Evolutionary conservation across 169 alveolate species (phyloP), one percentile per base, ranked within the genome.

Genomic region (Theileria sp.): DNA sequence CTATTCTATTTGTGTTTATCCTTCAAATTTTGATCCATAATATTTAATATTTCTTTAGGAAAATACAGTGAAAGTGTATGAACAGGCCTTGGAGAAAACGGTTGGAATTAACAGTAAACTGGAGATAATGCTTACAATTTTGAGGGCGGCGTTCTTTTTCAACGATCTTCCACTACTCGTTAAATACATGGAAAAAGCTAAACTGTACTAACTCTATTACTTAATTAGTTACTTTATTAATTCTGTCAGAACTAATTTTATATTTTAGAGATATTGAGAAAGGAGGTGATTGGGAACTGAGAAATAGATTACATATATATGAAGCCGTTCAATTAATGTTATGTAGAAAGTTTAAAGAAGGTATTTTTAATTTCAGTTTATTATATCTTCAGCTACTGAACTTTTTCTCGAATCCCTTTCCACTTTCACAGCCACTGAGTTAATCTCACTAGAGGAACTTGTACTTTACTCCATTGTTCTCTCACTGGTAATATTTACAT

Each of bases 221-320:
- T 73, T 58, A 62, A 87, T 21, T 87, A 32, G 69, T 28, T 30
- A 61, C 0, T 4, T 8, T 5, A 25, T 66, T 3, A 3, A 4
- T 25, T 25, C 34, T 2, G 4, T 19, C 21, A 19, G 25, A 78
- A 19, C 36, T 51, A 21, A 54, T n/a, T 1, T 54, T 82, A n/a
- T n/a, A 89, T 36, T 75, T 73, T 79, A 90, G 91, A 66, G 93
- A 94, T 34, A 92, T 97, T 75, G 98, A 96, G 66, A 97, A 93
- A 44, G 98, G 99, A 51, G 99, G 99, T 13, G 99, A 98, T 84
- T 98, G 99, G 99, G 99, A 98, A 90, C 94, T 97, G 80, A 94
- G 95, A 83, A 98, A 98, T 83, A 94, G 97, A 83, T 92, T 98
- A 44, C 97, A 97, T 88, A 97, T 97, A 30, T 97, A 96, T 80